These are phyloP conservation scores for Infundibulicybe gibba DNA, from an alignment of 768 basidiomycete species.

Conservation along the genomic window DNA sequence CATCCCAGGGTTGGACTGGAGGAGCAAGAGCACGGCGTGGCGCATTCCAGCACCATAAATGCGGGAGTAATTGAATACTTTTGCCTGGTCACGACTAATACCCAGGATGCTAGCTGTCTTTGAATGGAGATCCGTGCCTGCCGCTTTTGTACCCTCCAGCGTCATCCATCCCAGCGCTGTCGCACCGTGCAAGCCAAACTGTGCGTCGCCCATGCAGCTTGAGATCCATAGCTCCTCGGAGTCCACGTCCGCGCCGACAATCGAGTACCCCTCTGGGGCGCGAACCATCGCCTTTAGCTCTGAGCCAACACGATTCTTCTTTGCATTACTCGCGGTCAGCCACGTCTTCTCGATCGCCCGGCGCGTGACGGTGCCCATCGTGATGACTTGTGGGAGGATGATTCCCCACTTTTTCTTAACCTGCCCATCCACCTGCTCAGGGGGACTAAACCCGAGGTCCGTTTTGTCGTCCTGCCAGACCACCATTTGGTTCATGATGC, in stretches of 20 bases:
- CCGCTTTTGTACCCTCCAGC: conserved; percentile 91
- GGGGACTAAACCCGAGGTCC: conserved; percentile 48
- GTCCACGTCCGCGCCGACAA: conserved; percentile 98
- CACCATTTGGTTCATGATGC: conserved; percentile 90
- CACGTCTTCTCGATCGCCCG: conserved; percentile 97
- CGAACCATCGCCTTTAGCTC: conserved; percentile 98
- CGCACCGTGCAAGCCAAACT: conserved; percentile 95
- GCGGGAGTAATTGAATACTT: conserved; percentile 98
- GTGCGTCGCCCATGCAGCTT: conserved; percentile 96
- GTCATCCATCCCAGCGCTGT: conserved; percentile 99
- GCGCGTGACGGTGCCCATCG: conserved; percentile 98
- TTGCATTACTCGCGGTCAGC: conserved; percentile 97
- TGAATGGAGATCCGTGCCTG: conserved; percentile 94
- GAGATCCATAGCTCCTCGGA: conserved; percentile 99
- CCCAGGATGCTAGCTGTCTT: conserved; percentile 93
- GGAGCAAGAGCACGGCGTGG: conserved; percentile 83
- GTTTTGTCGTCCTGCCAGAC: conserved; percentile 65
- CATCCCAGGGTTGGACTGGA: conserved; percentile 83
- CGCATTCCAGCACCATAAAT: conserved; percentile 99
- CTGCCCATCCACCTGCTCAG: conserved; percentile 15
- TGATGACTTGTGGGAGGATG: conserved; percentile 93
- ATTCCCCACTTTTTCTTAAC: conserved; percentile 68
- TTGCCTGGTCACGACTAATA: conserved; percentile 91
- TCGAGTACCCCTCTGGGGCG: conserved; percentile 88
- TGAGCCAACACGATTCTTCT: conserved; percentile 95